A percentile compares a stretch with the other conserved stretches of the same genome.
These are phyloP conservation scores for Hanseniaspora sp. DNA, from an alignment of 1,139 yeast genomes.

Conservation along the genomic window DNA sequence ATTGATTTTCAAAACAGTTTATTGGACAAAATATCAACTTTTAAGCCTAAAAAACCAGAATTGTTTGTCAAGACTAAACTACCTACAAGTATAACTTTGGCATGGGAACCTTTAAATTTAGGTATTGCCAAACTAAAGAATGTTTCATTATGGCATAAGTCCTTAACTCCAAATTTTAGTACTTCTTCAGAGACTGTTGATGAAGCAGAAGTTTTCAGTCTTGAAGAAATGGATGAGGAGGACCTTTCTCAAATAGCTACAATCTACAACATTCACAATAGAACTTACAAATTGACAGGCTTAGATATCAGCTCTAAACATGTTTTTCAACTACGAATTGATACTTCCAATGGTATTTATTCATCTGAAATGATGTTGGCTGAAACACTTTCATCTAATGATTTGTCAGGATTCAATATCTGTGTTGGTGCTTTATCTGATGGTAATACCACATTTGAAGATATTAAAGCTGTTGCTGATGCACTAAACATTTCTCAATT, in stretches of 20 bases:
- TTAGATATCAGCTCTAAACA: constrained; percentile 77
- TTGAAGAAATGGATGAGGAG: constrained; percentile 47
- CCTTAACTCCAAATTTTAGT: background rate
- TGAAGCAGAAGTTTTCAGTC: constrained; percentile 45
- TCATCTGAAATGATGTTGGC: constrained; percentile 58
- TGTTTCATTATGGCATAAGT: constrained; percentile 54
- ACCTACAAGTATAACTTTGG: constrained; percentile 87
- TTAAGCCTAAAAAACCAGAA: constrained; percentile 63
- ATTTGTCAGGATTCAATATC: constrained; percentile 81
- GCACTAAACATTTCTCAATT: background rate
- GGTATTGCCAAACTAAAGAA: constrained; percentile 77
- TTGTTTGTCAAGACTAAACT: constrained; percentile 67
- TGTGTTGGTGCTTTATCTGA: constrained; percentile 72
- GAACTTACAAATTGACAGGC: constrained; percentile 82
- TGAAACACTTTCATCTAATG: constrained; percentile 92
- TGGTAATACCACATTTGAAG: constrained; percentile 48
- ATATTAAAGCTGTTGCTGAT: constrained; percentile 38
- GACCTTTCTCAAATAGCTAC: constrained; percentile 7
- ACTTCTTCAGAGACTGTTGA: background rate
- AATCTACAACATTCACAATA: background rate
- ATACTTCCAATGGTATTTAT: constrained; percentile 81
- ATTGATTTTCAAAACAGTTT: constrained; percentile 63
- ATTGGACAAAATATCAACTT: constrained; percentile 57
- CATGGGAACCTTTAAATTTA: constrained; percentile 78
- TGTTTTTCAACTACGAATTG: constrained; percentile 66